phyloP scores from a whole-genome alignment of 495 filamentous ascomycete species.

The Podospora australis region DNA sequence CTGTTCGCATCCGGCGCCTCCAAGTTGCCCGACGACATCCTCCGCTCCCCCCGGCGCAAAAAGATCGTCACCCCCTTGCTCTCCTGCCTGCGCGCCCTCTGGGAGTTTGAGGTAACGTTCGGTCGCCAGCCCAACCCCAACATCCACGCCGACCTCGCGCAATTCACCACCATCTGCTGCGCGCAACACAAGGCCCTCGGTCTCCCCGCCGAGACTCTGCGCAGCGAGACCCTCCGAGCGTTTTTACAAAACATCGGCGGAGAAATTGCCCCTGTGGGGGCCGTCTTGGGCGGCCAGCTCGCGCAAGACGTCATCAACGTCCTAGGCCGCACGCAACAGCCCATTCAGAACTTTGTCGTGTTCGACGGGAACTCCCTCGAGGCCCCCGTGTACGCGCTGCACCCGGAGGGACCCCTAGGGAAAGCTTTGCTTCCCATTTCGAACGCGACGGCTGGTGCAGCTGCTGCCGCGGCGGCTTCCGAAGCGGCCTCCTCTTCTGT shows the following conservation, averaged over 20 bases:
- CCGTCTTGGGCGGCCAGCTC: constrained; percentile 81
- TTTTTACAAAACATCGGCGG: constrained; percentile 76
- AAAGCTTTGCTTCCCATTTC: constrained; percentile 16
- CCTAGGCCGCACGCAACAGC: constrained; percentile 80
- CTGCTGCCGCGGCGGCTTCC: no score
- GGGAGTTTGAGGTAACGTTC: constrained; percentile 61
- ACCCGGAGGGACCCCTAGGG: constrained; percentile 54
- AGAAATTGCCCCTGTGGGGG: constrained; percentile 81
- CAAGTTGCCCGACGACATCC: constrained; percentile 62
- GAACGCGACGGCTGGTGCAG: neutral
- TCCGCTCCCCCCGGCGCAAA: constrained; percentile 57
- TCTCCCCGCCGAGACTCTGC: constrained; percentile 68
- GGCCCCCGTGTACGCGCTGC: constrained; percentile 73
- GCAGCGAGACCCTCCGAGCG: constrained; percentile 68
- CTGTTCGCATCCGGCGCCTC: constrained; percentile 68
- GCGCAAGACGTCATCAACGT: constrained; percentile 98
- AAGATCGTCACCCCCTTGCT: constrained; percentile 73
- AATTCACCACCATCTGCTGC: constrained; percentile 70
- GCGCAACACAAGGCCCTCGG: constrained; percentile 69
- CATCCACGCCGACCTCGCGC: constrained; percentile 51
- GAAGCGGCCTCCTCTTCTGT: no score
- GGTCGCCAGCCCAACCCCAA: constrained; percentile 49
- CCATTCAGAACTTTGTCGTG: constrained; percentile 87
- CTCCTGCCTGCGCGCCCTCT: constrained; percentile 73
- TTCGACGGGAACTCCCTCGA: constrained; percentile 80